phyloP scores from a whole-genome alignment of 2,329 filamentous ascomycete species.

The Fusarium redolens region DNA sequence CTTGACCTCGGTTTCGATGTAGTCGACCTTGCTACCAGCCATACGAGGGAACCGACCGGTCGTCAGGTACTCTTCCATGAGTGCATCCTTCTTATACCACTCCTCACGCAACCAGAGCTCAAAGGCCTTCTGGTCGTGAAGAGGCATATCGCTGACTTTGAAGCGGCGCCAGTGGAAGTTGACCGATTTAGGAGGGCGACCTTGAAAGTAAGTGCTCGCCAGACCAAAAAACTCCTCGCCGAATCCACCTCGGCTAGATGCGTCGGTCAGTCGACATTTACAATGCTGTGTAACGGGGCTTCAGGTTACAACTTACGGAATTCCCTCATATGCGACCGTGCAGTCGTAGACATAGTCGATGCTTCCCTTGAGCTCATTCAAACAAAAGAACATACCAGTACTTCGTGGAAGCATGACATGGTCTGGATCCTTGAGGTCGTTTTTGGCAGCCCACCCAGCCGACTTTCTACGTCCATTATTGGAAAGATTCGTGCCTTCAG shows the following conservation, averaged over 20 bases:
- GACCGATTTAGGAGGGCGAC: conserved; percentile 90
- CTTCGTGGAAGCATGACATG: conserved; percentile 83
- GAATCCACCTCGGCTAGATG: conserved; percentile 75
- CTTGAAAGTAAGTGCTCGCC: conserved; percentile 87
- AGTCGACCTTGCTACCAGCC: conserved; percentile 58
- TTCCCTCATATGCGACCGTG: conserved; percentile 94
- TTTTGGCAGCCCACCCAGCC: conserved; percentile 80
- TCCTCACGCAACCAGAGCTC: conserved; percentile 85
- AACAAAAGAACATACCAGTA: conserved; percentile 82
- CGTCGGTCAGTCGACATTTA: conserved; percentile 19
- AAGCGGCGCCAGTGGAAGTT: conserved; percentile 98
- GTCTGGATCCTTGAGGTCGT: conserved; percentile 75
- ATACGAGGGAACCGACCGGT: conserved; percentile 85
- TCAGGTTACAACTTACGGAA: conserved; percentile 73
- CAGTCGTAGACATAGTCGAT: conserved; percentile 92
- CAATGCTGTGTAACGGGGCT: conserved; percentile 12
- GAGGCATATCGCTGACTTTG: conserved; percentile 80
- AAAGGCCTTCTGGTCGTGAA: conserved; percentile 79
- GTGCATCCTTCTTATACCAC: conserved; percentile 92
- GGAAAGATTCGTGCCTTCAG: conserved; percentile 87
- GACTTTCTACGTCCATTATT: conserved; percentile 77
- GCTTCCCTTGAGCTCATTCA: conserved; percentile 78
- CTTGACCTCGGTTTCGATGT: conserved; percentile 69
- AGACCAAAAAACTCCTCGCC: conserved; percentile 94
- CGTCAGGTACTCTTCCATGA: conserved; percentile 84